Conservation (phyloP, 495 filamentous ascomycete species). For the Talaromyces thailandensis region DNA sequence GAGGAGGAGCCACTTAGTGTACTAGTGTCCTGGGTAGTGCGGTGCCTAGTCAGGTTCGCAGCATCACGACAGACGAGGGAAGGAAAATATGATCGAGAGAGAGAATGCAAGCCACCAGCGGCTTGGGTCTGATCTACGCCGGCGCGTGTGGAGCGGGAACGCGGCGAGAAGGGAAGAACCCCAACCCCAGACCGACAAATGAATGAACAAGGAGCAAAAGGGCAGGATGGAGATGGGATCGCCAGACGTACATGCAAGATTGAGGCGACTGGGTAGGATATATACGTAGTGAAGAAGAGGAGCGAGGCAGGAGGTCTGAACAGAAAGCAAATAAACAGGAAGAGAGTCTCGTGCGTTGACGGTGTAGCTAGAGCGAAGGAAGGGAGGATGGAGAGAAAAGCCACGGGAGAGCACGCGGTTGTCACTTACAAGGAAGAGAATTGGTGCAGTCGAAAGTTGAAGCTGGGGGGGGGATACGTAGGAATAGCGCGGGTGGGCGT, state of each 20-base stretch:
- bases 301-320: slow-evolving; percentile 14
- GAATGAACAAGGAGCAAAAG: slow-evolving; percentile 6
- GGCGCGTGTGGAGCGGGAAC: slow-evolving; percentile 2
- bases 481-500: not conserved
- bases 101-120: slow-evolving; percentile 4
- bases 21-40: not conserved
- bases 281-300: slow-evolving; percentile 9
- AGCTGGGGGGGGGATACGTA: not conserved
- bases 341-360: not conserved
- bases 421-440: not conserved
- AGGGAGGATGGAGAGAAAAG: not conserved
- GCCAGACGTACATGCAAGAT: not conserved
- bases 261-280: not conserved
- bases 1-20: not conserved
- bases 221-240: slow-evolving; percentile 7
- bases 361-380: slow-evolving; percentile 10
- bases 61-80: slow-evolving; percentile 2
- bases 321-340: slow-evolving; percentile 13
- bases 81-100: slow-evolving; percentile 2
- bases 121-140: slow-evolving; percentile 1
- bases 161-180: slow-evolving; percentile 12
- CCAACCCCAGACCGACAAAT: not conserved
- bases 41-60: not conserved
- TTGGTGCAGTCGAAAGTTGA: not conserved
- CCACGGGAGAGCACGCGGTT: not conserved